Percentiles rank a stretch among this genome's conserved stretches.
Conservation (phyloP, 2,329 filamentous ascomycete species). For the Orbilia brochopaga region DNA sequence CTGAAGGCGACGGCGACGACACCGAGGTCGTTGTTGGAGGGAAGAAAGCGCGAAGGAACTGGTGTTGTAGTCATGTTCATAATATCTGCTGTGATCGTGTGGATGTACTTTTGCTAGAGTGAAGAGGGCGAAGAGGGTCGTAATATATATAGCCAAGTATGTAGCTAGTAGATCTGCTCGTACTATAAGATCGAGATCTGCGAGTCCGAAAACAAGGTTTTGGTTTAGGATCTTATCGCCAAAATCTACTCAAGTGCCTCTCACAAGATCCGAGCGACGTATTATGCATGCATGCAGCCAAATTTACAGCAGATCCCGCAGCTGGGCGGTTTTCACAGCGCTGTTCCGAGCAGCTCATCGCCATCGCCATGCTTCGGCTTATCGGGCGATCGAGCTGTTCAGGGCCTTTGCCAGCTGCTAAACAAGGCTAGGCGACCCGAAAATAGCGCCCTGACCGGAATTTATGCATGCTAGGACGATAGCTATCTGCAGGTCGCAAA, state of each 20-base stretch:
- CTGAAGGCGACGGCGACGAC: constrained; percentile 96
- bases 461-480: constrained; percentile 21
- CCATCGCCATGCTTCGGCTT: neutral
- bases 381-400: neutral
- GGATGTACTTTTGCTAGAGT: neutral
- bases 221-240: no score
- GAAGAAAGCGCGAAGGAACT: constrained; percentile 75
- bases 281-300: neutral
- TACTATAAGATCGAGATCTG: no score
- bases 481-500: constrained; percentile 29
- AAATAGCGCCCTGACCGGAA: constrained; percentile 27
- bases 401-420: constrained; percentile 25
- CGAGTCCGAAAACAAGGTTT: no score
- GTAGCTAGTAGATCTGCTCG: no score
- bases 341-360: neutral
- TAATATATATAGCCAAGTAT: neutral
- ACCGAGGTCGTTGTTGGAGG: constrained; percentile 78
- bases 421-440: constrained; percentile 21
- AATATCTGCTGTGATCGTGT: neutral
- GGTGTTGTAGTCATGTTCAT: constrained; percentile 65
- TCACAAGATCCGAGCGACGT: no score
- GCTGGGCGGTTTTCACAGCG: no score
- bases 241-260: no score
- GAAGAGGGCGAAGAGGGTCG: neutral
- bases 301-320: neutral